Conservation (phyloP, 2,329 filamentous ascomycete species). For the Fusarium nematophilum region DNA sequence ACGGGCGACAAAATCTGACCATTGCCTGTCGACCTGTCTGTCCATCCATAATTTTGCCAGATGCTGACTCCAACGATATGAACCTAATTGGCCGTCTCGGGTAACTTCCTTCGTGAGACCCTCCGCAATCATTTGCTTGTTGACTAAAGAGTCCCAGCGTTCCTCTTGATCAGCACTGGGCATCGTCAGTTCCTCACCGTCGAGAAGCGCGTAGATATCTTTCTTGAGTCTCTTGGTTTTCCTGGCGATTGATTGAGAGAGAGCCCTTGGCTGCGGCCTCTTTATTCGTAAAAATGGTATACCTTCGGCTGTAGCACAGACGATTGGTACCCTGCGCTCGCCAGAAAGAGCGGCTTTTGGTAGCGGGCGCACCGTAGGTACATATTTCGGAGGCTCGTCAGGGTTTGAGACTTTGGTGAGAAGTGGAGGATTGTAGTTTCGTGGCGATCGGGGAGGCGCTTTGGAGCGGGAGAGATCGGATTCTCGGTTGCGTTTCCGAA, state of each 20-base stretch:
- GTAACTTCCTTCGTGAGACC: slow-evolving; percentile 6
- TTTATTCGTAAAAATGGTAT: slow-evolving; percentile 74
- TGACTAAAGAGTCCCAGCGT: slow-evolving; percentile 58
- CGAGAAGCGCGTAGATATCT: slow-evolving; percentile 52
- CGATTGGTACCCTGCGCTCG: slow-evolving; percentile 62
- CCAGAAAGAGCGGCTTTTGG: slow-evolving; percentile 58
- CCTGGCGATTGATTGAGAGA: slow-evolving; percentile 68
- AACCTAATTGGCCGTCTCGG: slow-evolving; percentile 22
- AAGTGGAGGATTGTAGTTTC: slow-evolving; percentile 39
- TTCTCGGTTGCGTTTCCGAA: slow-evolving; percentile 47
- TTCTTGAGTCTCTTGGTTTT: slow-evolving; percentile 59
- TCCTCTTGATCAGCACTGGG: slow-evolving; percentile 56
- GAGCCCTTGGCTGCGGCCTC: slow-evolving; percentile 71
- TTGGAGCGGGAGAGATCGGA: slow-evolving; percentile 37
- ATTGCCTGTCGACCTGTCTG: slow-evolving; percentile 46
- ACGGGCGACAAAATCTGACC: slow-evolving; percentile 55
- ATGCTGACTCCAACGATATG: slow-evolving; percentile 48
- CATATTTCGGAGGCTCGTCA: slow-evolving; percentile 59
- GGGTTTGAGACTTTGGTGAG: slow-evolving; percentile 49
- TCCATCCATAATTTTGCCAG: slow-evolving; percentile 48
- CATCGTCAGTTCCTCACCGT: slow-evolving; percentile 53
- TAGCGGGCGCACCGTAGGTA: slow-evolving; percentile 57
- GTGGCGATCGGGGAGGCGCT: slow-evolving; percentile 21
- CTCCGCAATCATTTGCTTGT: slow-evolving; percentile 38
- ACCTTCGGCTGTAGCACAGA: slow-evolving; percentile 64